Evolutionary conservation across 108 stramenopile species (phyloP).

Genomic region (Nitzschia palea): DNA sequence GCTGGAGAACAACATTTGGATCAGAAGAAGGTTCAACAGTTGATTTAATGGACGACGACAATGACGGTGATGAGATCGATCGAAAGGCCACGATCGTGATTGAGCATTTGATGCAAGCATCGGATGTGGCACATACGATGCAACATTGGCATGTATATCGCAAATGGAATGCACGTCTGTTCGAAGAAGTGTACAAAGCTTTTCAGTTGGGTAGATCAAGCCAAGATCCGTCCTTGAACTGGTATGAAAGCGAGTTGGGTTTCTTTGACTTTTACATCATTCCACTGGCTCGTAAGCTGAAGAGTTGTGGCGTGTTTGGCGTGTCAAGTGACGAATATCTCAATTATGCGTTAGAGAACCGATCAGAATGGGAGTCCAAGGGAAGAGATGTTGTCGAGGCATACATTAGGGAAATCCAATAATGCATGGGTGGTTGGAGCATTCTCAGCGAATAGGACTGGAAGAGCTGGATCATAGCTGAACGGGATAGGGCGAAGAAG

Average conservation of each 20-base stretch:
- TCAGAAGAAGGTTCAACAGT: neutral
- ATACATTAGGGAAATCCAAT: too few relatives aligned
- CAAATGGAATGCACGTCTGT: slow-evolving; percentile 20
- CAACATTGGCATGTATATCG: slow-evolving; percentile 2
- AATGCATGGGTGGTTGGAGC: too few relatives aligned
- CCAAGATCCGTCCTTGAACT: slow-evolving; percentile 17
- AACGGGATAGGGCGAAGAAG: too few relatives aligned
- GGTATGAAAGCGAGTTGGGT: slow-evolving; percentile 25
- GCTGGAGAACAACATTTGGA: slow-evolving; percentile 38
- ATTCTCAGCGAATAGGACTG: too few relatives aligned
- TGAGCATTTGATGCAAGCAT: slow-evolving; percentile 8
- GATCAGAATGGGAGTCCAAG: too few relatives aligned
- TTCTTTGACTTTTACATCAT: slow-evolving; percentile 5
- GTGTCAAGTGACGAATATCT: too few relatives aligned
- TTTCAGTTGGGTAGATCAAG: slow-evolving; percentile 25
- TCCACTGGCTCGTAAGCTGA: neutral
- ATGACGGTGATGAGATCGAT: neutral
- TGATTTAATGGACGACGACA: neutral
- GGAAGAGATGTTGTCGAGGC: too few relatives aligned
- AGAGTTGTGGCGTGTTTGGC: neutral
- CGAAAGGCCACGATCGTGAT: slow-evolving; percentile 3
- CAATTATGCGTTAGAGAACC: too few relatives aligned
- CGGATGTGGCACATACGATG: neutral
- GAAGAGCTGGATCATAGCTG: too few relatives aligned
- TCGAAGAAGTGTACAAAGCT: slow-evolving; percentile 34